A percentile compares a stretch with the other conserved stretches of the same genome.
Conservation (phyloP, 352 stramenopile species). For the Globisporangium alternatum region DNA sequence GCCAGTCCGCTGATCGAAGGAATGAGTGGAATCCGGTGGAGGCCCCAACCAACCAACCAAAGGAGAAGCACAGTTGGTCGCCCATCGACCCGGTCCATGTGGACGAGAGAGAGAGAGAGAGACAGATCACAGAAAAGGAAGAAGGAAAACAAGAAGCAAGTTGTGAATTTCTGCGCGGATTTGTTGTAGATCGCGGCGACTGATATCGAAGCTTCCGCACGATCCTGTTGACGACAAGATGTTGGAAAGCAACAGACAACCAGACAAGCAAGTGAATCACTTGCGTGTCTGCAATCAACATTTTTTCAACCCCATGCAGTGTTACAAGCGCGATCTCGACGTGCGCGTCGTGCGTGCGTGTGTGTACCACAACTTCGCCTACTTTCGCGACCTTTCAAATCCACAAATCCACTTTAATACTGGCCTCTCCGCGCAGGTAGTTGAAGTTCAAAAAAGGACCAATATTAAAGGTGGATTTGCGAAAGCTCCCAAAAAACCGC, state of each 20-base stretch:
- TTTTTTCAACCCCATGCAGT: neutral
- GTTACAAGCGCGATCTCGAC: neutral
- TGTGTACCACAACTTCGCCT: neutral
- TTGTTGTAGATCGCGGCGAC: neutral
- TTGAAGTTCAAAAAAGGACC: neutral
- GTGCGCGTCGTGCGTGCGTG: neutral
- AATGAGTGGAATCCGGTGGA: too few species aligned
- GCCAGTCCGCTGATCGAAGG: neutral
- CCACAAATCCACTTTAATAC: neutral
- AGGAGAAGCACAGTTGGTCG: too few species aligned
- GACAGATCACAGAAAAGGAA: neutral
- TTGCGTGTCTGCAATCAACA: neutral
- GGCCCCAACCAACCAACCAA: too few species aligned
- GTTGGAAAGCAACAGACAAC: neutral
- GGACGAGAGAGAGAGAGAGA: neutral
- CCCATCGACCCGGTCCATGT: too few species aligned
- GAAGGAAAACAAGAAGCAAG: neutral
- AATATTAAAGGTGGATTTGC: too few species aligned
- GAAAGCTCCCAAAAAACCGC: too few species aligned
- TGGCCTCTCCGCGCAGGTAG: neutral
- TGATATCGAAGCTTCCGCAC: constrained; percentile 3
- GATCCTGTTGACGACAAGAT: neutral
- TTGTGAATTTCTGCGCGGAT: neutral
- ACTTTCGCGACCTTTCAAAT: neutral
- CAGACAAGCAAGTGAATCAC: constrained; percentile 1